Percentiles rank a stretch among this genome's conserved stretches.
These are phyloP conservation scores for Auricularia cornea DNA, from an alignment of 768 basidiomycete species.

Conservation along the genomic window DNA sequence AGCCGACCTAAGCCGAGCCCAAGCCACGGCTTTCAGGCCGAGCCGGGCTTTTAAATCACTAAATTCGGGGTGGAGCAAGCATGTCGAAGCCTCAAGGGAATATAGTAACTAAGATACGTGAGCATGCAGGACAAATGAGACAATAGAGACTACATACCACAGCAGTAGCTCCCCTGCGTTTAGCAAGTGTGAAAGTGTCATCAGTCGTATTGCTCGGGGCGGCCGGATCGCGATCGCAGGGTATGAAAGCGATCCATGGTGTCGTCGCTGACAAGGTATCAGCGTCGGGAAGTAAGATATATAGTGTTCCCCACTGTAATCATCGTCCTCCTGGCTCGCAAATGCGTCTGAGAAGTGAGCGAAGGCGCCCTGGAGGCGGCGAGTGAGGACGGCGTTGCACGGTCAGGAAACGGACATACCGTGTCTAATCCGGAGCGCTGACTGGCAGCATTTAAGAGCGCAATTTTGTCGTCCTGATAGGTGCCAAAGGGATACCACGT, in stretches of 20 bases:
- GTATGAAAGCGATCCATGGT: background rate
- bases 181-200: background rate
- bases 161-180: background rate
- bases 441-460: background rate
- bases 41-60: too few species aligned
- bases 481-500: background rate
- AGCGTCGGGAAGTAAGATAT: too few species aligned
- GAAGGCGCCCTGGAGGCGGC: background rate
- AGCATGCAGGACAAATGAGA: background rate
- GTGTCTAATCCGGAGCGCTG: background rate
- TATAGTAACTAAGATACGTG: background rate
- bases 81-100: background rate
- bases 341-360: background rate
- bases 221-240: background rate
- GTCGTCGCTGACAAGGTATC: background rate
- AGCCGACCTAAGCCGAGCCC: too few species aligned
- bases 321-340: background rate
- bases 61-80: background rate
- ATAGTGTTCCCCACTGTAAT: background rate
- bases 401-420: background rate
- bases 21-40: too few species aligned
- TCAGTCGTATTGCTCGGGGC: background rate
- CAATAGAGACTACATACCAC: background rate
- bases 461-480: background rate
- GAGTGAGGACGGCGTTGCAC: background rate